phyloP scores from a whole-genome alignment of 1,139 yeast species.

The Zygosaccharomyces sapae region DNA sequence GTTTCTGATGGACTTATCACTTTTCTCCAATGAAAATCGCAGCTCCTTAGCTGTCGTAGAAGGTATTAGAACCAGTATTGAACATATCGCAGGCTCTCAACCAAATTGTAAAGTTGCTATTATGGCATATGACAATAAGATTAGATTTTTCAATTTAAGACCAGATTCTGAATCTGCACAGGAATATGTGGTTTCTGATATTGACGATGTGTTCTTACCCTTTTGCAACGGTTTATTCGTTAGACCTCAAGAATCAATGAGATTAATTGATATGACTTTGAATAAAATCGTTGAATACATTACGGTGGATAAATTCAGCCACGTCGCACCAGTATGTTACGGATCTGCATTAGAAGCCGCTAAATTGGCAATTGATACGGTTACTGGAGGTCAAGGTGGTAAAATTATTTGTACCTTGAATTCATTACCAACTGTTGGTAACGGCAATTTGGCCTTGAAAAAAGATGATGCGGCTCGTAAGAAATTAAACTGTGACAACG shows the following conservation, averaged over 20 bases:
- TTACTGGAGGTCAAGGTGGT: slow-evolving; percentile 64
- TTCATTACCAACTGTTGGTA: slow-evolving; percentile 76
- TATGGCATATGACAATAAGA: slow-evolving; percentile 67
- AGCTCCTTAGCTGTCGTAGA: slow-evolving; percentile 55
- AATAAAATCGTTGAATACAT: slow-evolving; percentile 53
- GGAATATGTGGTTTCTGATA: slow-evolving; percentile 63
- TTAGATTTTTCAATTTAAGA: slow-evolving; percentile 72
- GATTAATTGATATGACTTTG: slow-evolving; percentile 64
- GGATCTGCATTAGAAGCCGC: slow-evolving; percentile 79
- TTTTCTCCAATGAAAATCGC: slow-evolving; percentile 62
- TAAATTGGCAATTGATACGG: slow-evolving; percentile 53
- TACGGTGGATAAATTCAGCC: slow-evolving; percentile 40
- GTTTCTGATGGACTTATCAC: slow-evolving; percentile 72
- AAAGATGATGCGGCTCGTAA: slow-evolving; percentile 53
- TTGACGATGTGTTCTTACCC: slow-evolving; percentile 81
- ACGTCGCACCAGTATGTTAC: slow-evolving; percentile 67
- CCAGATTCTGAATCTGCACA: slow-evolving; percentile 56
- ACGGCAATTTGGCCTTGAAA: slow-evolving; percentile 67
- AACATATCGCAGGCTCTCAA: slow-evolving; percentile 34
- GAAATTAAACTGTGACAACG: slow-evolving; percentile 57
- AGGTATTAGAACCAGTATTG: slow-evolving; percentile 53
- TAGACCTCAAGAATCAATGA: slow-evolving; percentile 63
- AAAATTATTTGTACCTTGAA: slow-evolving; percentile 69
- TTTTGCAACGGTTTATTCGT: slow-evolving; percentile 74
- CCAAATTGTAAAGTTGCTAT: slow-evolving; percentile 56